Evolutionary conservation across 2,329 filamentous ascomycete species (phyloP).

Genomic region (Aplosporella prunicola): DNA sequence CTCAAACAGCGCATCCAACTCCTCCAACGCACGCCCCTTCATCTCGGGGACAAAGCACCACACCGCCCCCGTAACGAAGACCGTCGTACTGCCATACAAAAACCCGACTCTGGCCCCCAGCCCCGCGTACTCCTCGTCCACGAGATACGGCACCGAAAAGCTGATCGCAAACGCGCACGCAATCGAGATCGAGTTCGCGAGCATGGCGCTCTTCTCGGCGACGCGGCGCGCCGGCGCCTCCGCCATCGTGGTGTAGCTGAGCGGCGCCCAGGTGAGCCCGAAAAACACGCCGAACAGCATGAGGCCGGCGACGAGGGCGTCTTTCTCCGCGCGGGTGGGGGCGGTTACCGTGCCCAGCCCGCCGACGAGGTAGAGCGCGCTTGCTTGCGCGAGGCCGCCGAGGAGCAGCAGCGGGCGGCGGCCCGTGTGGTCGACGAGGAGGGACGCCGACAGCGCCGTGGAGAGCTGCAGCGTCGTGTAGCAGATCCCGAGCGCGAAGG

Average conservation of each 20-base stretch:
- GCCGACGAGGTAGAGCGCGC: slow-evolving; percentile 43
- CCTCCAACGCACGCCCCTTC: slow-evolving; percentile 23
- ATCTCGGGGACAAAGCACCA: slow-evolving; percentile 28
- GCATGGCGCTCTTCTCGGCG: slow-evolving; percentile 55
- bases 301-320: slow-evolving; percentile 49
- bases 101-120: slow-evolving; percentile 34
- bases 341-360: slow-evolving; percentile 43
- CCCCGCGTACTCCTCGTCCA: slow-evolving; percentile 41
- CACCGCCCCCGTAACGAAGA: slow-evolving; percentile 26
- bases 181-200: slow-evolving; percentile 38
- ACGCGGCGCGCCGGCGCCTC: slow-evolving; percentile 63
- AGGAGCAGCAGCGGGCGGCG: slow-evolving; percentile 30
- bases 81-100: slow-evolving; percentile 14
- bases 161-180: slow-evolving; percentile 46
- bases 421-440: slow-evolving; percentile 30
- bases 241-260: slow-evolving; percentile 39
- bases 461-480: slow-evolving; percentile 5
- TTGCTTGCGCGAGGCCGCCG: slow-evolving; percentile 37
- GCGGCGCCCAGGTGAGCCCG: slow-evolving; percentile 48
- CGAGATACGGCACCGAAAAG: slow-evolving; percentile 55
- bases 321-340: slow-evolving; percentile 41
- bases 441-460: slow-evolving; percentile 2
- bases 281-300: slow-evolving; percentile 55
- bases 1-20: slow-evolving; percentile 29
- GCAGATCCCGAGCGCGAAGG: slow-evolving; percentile 5